phyloP scores from a whole-genome alignment of 768 basidiomycete genomes.

The Ephemerocybe angulata region DNA sequence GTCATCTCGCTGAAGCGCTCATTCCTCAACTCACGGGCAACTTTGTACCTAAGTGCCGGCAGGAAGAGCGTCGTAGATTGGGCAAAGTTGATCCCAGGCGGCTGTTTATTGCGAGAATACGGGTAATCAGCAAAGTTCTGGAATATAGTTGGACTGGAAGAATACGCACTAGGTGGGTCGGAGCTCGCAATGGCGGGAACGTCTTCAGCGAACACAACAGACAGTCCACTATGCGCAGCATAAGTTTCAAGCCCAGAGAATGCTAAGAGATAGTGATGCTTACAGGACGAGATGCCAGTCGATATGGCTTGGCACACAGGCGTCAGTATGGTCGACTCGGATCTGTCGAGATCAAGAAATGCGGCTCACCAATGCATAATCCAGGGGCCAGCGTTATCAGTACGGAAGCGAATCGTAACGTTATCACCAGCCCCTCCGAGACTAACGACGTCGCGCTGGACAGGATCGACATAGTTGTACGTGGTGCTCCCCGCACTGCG shows the following conservation, averaged over 20 bases:
- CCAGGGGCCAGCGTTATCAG: slow-evolving; percentile 52
- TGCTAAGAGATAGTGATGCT: slow-evolving; percentile 7
- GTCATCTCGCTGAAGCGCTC: not conserved
- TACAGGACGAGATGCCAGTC: slow-evolving; percentile 48
- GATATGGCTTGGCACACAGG: slow-evolving; percentile 37
- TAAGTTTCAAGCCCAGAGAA: not conserved
- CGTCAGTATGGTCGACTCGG: not conserved
- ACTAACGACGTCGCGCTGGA: slow-evolving; percentile 32
- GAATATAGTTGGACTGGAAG: not conserved
- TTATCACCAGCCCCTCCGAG: slow-evolving; percentile 31
- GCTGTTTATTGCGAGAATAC: slow-evolving; percentile 11
- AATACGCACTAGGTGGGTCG: slow-evolving; percentile 17
- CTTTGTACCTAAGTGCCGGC: not conserved
- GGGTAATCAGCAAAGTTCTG: not conserved
- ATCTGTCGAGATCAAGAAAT: not conserved
- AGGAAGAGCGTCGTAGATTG: slow-evolving; percentile 18
- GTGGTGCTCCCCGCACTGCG: slow-evolving; percentile 27
- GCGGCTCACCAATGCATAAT: slow-evolving; percentile 42
- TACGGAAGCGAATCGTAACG: slow-evolving; percentile 46
- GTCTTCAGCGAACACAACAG: slow-evolving; percentile 34
- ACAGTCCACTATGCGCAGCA: slow-evolving; percentile 24
- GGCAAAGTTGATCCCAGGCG: slow-evolving; percentile 23
- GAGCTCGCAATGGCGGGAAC: slow-evolving; percentile 5
- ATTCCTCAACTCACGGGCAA: not conserved
- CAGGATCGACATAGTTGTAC: slow-evolving; percentile 43